These are phyloP conservation scores for Cladosporium sp. DNA, from an alignment of 2,329 filamentous ascomycete genomes.

Conservation along the genomic window DNA sequence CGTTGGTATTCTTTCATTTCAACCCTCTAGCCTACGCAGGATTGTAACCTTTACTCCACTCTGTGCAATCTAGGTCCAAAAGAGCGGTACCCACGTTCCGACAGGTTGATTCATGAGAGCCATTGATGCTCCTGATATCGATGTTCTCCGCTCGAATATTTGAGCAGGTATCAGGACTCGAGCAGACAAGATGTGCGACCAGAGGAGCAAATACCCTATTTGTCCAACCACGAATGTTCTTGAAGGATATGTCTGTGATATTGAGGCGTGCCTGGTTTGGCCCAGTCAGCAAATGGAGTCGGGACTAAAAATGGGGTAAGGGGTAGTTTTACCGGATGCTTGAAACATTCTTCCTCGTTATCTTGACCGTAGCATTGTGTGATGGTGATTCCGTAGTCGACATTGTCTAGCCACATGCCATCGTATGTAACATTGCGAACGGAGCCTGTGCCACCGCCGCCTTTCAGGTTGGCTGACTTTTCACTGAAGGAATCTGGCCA, in stretches of 20 bases:
- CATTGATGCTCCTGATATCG: neutral
- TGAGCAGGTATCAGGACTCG: conserved; percentile 38
- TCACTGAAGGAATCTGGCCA: conserved; percentile 46
- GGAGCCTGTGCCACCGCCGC: conserved; percentile 49
- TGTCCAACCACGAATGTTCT: conserved; percentile 36
- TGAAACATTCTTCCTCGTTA: conserved; percentile 37
- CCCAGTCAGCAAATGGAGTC: too few relatives aligned
- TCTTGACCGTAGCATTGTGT: conserved; percentile 12
- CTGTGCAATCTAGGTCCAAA: neutral
- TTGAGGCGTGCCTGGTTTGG: conserved; percentile 40
- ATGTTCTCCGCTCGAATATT: conserved; percentile 38
- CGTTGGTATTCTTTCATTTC: too few relatives aligned
- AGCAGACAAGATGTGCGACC: conserved; percentile 37
- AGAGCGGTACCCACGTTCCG: neutral
- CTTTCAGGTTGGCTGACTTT: conserved; percentile 51
- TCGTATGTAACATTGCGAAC: conserved; percentile 30
- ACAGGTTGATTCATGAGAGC: neutral
- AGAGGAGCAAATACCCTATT: conserved; percentile 37
- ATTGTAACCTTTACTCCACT: neutral
- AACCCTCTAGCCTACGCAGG: too few relatives aligned
- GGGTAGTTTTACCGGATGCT: conserved; percentile 26
- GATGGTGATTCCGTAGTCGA: conserved; percentile 3
- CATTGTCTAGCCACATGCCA: conserved; percentile 18
- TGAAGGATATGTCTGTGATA: conserved; percentile 27
- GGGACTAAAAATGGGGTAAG: too few relatives aligned